phyloP scores from a whole-genome alignment of 306 rosid species.

The Astragalus membranaceus region DNA sequence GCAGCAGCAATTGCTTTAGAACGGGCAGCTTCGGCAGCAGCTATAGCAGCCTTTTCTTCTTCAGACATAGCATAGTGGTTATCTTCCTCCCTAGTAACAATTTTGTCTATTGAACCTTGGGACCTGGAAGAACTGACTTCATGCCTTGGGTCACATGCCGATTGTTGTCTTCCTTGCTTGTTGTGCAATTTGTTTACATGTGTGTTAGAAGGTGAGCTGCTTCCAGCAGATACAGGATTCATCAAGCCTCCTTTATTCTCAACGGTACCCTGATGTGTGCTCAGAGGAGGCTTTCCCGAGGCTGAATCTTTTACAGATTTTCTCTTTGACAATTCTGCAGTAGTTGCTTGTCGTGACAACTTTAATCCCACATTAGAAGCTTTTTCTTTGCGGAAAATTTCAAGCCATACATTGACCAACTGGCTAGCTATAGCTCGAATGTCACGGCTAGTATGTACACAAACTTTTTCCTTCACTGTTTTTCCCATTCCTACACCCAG shows the following conservation, averaged over 20 bases:
- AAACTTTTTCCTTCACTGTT: conserved; percentile 96
- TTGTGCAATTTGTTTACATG: not conserved
- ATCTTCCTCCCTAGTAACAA: conserved; percentile 33
- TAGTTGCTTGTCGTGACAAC: conserved; percentile 55
- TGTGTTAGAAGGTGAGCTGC: no score
- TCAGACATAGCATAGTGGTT: conserved; percentile 47
- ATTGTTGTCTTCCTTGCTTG: conserved; percentile 48
- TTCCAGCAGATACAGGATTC: no score
- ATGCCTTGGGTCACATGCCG: conserved; percentile 43
- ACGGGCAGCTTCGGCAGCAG: conserved; percentile 97
- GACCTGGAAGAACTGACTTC: conserved; percentile 62
- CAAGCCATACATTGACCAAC: conserved; percentile 97
- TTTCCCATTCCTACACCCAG: conserved; percentile 81
- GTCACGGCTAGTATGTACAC: conserved; percentile 99
- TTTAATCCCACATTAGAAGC: conserved; percentile 76
- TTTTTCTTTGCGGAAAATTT: conserved; percentile 92
- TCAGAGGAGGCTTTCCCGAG: conserved; percentile 80
- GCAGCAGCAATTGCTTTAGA: conserved; percentile 96
- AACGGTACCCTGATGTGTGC: conserved; percentile 42
- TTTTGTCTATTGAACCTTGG: conserved; percentile 47
- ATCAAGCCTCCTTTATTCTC: no score
- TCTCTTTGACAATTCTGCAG: conserved; percentile 62
- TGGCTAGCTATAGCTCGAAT: conserved; percentile 98
- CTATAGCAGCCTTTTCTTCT: conserved; percentile 91
- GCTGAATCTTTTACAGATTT: conserved; percentile 58